phyloP scores from a whole-genome alignment of 2,329 filamentous ascomycete species.

The Aureobasidium sp. region DNA sequence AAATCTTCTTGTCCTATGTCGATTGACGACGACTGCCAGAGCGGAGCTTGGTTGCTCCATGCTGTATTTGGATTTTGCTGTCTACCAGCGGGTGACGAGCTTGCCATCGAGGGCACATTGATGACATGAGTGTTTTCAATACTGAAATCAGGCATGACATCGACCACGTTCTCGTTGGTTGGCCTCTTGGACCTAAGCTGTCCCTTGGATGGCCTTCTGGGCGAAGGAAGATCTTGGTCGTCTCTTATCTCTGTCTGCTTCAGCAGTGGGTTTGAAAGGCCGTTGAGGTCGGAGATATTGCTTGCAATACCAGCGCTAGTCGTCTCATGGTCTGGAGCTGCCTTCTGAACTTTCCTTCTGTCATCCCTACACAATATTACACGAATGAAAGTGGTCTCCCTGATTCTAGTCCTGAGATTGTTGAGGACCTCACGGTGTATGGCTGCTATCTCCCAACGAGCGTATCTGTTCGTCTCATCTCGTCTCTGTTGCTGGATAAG shows the following conservation, averaged over 20 bases:
- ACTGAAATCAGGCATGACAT: not conserved
- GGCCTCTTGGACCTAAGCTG: not conserved
- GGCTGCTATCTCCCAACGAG: slow-evolving; percentile 4
- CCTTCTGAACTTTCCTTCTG: not conserved
- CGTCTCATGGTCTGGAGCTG: not conserved
- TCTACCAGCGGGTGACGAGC: not conserved
- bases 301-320: not conserved
- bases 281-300: slow-evolving; percentile 2
- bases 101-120: not conserved
- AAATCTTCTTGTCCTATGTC: not conserved
- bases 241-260: not conserved
- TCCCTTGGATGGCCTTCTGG: not conserved
- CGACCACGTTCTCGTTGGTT: not conserved
- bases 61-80: not conserved
- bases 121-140: not conserved
- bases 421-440: slow-evolving; percentile 4
- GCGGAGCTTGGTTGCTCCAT: not conserved
- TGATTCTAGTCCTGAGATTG: slow-evolving; percentile 1
- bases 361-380: not conserved
- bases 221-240: not conserved
- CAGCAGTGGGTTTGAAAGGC: not conserved
- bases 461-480: not conserved
- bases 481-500: not conserved
- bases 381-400: slow-evolving; percentile 5
- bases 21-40: not conserved